Evolutionary conservation across 2,329 filamentous ascomycete genomes (phyloP), one percentile per base, ranked within the genome.

Genomic region (Diplodia intermedia): DNA sequence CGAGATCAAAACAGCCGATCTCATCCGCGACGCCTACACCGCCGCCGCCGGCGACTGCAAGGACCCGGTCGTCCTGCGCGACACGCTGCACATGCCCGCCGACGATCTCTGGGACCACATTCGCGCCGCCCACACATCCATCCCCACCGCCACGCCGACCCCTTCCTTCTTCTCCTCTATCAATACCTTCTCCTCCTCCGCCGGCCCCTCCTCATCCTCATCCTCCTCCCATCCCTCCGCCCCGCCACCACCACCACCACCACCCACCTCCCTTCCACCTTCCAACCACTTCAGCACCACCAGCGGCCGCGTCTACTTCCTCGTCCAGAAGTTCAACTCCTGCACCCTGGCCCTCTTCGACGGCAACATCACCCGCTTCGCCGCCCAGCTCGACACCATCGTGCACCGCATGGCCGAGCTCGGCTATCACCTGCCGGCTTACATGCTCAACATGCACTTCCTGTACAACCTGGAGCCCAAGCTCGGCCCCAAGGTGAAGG

Each of bases 1-100:
- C 26, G 57, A 62, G 23, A n/a, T 4, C 57, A 62, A 36, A 18
- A 50, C 57, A 0, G 57, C 38, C 43, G 57, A 62, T 14, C 43
- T 62, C 26, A 62, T 62, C 57, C 40, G 26, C 43, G 29, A n/a
- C 26, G 57, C 57, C 57, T 62, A 62, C 11, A 62, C 18, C 7
- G 31, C 26, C 36, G 20, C 55, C 12, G 15, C 33, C 20, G 23
- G 9, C 33, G 36, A 38, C 26, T 29, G 5, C 49, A 26, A 26
- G 18, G 43, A 11, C 57, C 40, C 18, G 18, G 2, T 18, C 9
- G 2, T 18, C 43, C 43, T 40, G 15, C 4, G 23, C 57, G 11
- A 14, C 11, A 62, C 40, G 6, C 9, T 36, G 8, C 40, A 62
- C 15, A 12, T 50, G 26, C 43, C 20, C 3, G 57, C 57, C 40